These are phyloP conservation scores for Mycosphaerella sp. DNA, from an alignment of 2,329 filamentous ascomycete species.

Conservation along the genomic window DNA sequence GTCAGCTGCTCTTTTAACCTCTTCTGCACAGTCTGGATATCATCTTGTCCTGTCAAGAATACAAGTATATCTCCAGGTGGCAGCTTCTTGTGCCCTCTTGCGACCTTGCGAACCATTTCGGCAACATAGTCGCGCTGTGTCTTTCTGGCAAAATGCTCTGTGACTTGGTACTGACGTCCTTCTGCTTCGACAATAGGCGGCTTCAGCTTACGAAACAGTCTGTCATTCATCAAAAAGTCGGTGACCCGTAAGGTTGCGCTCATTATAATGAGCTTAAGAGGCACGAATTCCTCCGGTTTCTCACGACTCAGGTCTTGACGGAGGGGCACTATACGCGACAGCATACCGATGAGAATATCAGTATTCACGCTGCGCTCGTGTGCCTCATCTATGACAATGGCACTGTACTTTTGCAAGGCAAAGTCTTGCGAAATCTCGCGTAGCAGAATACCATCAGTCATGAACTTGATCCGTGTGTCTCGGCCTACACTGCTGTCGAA, in stretches of 20 bases:
- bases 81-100: constrained; percentile 78
- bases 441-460: constrained; percentile 95
- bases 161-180: constrained; percentile 85
- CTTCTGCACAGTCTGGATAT: constrained; percentile 79
- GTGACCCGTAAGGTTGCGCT: constrained; percentile 88
- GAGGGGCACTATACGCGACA: constrained; percentile 84
- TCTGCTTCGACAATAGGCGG: constrained; percentile 86
- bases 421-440: constrained; percentile 89
- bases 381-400: constrained; percentile 91
- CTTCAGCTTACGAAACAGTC: constrained; percentile 58
- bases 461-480: constrained; percentile 91
- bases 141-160: constrained; percentile 75
- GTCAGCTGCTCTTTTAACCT: constrained; percentile 63
- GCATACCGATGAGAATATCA: constrained; percentile 95
- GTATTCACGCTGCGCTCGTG: constrained; percentile 98
- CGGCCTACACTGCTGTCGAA: constrained; percentile 78
- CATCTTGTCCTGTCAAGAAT: constrained; percentile 88
- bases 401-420: constrained; percentile 80
- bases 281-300: constrained; percentile 59
- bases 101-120: constrained; percentile 81
- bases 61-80: constrained; percentile 87
- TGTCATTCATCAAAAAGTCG: constrained; percentile 79
- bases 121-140: constrained; percentile 86
- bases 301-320: constrained; percentile 68
- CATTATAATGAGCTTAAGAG: constrained; percentile 95